These are phyloP conservation scores for Kodamaea sp. DNA, from an alignment of 1,139 yeast genomes.

Conservation along the genomic window DNA sequence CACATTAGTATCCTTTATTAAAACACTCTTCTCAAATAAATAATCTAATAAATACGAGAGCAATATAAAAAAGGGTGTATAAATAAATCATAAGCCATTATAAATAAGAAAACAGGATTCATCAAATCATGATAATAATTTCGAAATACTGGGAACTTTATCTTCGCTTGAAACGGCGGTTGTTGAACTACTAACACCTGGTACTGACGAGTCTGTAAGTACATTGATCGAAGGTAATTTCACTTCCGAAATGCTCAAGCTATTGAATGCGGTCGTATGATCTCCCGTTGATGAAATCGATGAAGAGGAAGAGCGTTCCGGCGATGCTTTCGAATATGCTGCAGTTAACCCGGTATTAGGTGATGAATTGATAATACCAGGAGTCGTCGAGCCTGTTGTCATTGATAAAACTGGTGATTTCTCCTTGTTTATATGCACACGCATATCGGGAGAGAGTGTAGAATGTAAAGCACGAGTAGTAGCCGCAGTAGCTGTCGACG, in stretches of 20 bases:
- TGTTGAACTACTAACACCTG: background rate
- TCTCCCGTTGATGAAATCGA: conserved; percentile 8
- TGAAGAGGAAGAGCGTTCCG: conserved; percentile 6
- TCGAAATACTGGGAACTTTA: conserved; percentile 32
- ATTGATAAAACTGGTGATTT: conserved; percentile 1
- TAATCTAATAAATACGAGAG: no score
- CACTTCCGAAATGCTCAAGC: conserved; percentile 15
- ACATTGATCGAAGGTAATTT: conserved; percentile 25
- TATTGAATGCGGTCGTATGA: conserved; percentile 14
- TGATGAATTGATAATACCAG: conserved; percentile 5
- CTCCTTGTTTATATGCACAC: conserved; percentile 4
- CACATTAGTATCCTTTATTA: no score
- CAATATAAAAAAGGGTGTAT: background rate
- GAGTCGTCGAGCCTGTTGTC: conserved; percentile 5
- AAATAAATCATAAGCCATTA: conserved; percentile 2
- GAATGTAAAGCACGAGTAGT: conserved; percentile 13
- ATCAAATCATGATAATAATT: conserved; percentile 21
- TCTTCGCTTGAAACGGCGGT: conserved; percentile 7
- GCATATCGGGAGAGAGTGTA: conserved; percentile 4
- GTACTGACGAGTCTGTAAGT: conserved; percentile 9
- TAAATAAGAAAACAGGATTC: conserved; percentile 5
- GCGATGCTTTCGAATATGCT: conserved; percentile 13
- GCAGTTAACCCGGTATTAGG: background rate
- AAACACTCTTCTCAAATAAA: no score
- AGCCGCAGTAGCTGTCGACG: conserved; percentile 13